Conservation (phyloP, 331 rosid genomes). For the Malus hybrid region DNA sequence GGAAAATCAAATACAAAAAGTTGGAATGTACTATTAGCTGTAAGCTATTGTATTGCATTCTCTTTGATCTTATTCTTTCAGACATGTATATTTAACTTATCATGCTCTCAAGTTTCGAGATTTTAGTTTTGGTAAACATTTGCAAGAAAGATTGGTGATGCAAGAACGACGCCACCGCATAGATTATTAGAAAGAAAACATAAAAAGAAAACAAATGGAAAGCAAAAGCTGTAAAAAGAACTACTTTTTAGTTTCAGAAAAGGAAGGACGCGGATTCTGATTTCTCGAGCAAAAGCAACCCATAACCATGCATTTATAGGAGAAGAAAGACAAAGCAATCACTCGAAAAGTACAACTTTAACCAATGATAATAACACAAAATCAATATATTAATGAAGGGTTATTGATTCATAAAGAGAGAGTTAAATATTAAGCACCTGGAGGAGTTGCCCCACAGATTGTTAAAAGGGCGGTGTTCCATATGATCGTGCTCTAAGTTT, state of each 20-base stretch:
- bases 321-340: neutral
- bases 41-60: neutral
- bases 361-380: neutral
- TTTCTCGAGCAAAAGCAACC: slow-evolving; percentile 12
- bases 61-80: neutral
- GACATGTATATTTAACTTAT: too few species aligned
- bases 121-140: neutral
- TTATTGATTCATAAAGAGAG: neutral
- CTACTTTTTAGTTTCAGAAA: slow-evolving; percentile 35
- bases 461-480: slow-evolving; percentile 26
- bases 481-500: slow-evolving; percentile 32
- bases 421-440: slow-evolving; percentile 34
- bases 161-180: slow-evolving; percentile 17
- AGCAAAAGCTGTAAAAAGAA: slow-evolving; percentile 43
- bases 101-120: neutral
- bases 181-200: slow-evolving; percentile 20
- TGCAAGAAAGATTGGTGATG: neutral
- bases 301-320: neutral
- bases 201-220: slow-evolving; percentile 32
- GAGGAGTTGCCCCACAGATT: slow-evolving; percentile 59
- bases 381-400: neutral
- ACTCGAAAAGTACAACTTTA: neutral
- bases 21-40: neutral
- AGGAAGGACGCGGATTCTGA: slow-evolving; percentile 19
- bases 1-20: neutral